Evolutionary conservation across 257 asterid genomes (phyloP), one percentile per base, ranked within the genome.

Genomic region (Vinca minor): DNA sequence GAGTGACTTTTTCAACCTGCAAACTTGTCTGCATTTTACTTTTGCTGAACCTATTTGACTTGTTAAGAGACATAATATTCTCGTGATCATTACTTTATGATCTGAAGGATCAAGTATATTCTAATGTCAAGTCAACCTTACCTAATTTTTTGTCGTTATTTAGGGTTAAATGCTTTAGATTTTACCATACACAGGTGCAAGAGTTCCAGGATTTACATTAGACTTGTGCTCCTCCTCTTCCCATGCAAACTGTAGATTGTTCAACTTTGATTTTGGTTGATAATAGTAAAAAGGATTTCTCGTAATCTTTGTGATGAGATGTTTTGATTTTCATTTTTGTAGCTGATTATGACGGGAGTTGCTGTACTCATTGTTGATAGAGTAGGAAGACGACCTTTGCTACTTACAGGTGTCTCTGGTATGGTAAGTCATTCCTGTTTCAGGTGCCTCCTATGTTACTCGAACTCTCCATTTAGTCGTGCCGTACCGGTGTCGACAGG

Each of bases 331-430:
- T 62, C 39, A 71, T 61, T 70, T 65, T 15, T 73, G 58, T 74
- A 92, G 97, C 82, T 93, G 73, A 72, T 87, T 65, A 85, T 93
- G 98, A 93, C 98, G 41, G 98, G 90, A 53, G 81, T 81, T 31
- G 94, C 97, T 7, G 96, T 93, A 42, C 63, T 77, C 71, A 82
- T 76, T 58, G 82, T 93, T 63, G 98, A 93, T 77, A 89, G 77
- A 74, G 77, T 87, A 74, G 98, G 98, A 64, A 87, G 98, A 78
- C 83, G 98, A 66, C 98, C 98, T 70, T 70, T 93, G 77, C 88
- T 93, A 56, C 97, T 93, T 70, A 96, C 94, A 49, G 98, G 98
- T 55, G 97, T 89, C 69, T 87, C 97, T 77, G 98, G 97, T 31
- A 85, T 93, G 74, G 97, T 92, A 85, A 82, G 95, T 79, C 17